These are phyloP conservation scores for Cercospora zeae-maydis DNA, from an alignment of 2,329 filamentous ascomycete species.

Conservation along the genomic window DNA sequence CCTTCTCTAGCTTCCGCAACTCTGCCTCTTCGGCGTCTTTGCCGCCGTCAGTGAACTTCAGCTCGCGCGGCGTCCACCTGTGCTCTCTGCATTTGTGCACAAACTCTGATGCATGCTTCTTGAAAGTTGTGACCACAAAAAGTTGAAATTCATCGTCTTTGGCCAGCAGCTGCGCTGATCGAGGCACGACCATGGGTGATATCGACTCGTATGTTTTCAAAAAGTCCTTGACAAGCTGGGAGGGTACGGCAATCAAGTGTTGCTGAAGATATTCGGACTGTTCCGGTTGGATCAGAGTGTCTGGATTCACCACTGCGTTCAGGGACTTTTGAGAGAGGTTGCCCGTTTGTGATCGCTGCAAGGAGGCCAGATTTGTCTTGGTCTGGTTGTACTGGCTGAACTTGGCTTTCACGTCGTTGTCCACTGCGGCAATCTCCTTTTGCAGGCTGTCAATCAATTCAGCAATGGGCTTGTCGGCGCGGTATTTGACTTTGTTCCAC, in stretches of 20 bases:
- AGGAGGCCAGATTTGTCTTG: constrained; percentile 74
- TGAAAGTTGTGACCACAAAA: constrained; percentile 87
- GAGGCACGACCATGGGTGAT: constrained; percentile 86
- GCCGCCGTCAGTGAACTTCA: constrained; percentile 86
- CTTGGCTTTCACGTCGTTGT: constrained; percentile 93
- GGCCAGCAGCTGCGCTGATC: constrained; percentile 74
- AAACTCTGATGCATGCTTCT: constrained; percentile 84
- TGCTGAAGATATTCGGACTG: constrained; percentile 92
- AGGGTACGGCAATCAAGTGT: constrained; percentile 85
- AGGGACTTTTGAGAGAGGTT: constrained; percentile 94
- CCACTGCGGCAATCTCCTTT: constrained; percentile 87
- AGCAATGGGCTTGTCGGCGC: constrained; percentile 81
- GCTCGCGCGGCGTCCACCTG: constrained; percentile 92
- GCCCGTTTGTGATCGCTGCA: constrained; percentile 86
- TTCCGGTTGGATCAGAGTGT: constrained; percentile 70
- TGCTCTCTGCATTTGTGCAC: constrained; percentile 87
- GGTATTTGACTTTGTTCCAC: constrained; percentile 98
- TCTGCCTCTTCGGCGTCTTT: constrained; percentile 86
- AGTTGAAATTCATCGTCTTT: constrained; percentile 87
- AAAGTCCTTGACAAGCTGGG: constrained; percentile 78
- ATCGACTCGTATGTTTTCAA: constrained; percentile 84
- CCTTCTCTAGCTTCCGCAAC: constrained; percentile 72
- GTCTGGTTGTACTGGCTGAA: constrained; percentile 91
- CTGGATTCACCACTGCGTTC: constrained; percentile 78
- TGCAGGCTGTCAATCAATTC: constrained; percentile 85